phyloP scores from a whole-genome alignment of 495 filamentous ascomycete species.

The Neurospora discreta region DNA sequence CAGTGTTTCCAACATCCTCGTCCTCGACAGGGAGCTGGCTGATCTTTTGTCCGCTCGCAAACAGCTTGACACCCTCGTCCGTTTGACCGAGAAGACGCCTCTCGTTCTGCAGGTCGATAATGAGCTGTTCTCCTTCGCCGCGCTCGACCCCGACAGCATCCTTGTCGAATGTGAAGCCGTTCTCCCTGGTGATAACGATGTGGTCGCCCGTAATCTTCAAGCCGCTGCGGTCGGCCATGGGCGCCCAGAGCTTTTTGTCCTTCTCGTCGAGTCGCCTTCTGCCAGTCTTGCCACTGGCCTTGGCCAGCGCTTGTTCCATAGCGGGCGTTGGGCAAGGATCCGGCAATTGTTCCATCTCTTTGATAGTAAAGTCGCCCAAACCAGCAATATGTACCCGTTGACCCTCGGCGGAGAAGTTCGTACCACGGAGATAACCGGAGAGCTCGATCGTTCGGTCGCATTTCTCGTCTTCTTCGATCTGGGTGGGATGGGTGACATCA shows the following conservation, averaged over 20 bases:
- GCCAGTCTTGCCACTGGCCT: slow-evolving; percentile 65
- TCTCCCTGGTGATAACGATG: slow-evolving; percentile 47
- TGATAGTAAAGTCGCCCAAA: slow-evolving; percentile 84
- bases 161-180: slow-evolving; percentile 64
- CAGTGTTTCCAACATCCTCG: slow-evolving; percentile 31
- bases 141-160: slow-evolving; percentile 57
- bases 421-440: slow-evolving; percentile 91
- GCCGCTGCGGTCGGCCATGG: slow-evolving; percentile 95
- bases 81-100: slow-evolving; percentile 71
- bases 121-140: slow-evolving; percentile 85
- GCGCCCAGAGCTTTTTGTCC: slow-evolving; percentile 88
- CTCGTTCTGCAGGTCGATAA: slow-evolving; percentile 79
- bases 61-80: slow-evolving; percentile 70
- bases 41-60: slow-evolving; percentile 63
- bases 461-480: slow-evolving; percentile 75
- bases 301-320: slow-evolving; percentile 74
- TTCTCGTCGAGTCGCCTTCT: slow-evolving; percentile 80
- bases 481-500: slow-evolving; percentile 85
- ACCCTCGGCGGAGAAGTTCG: slow-evolving; percentile 80
- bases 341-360: slow-evolving; percentile 71
- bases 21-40: slow-evolving; percentile 48
- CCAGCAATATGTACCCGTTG: slow-evolving; percentile 88
- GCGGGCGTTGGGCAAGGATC: slow-evolving; percentile 93
- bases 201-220: slow-evolving; percentile 54
- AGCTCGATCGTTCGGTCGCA: slow-evolving; percentile 84